A percentile compares a stretch with the other conserved stretches of the same genome.
Conservation (phyloP, 768 basidiomycete genomes). For the Cystofilobasidium ferigula region DNA sequence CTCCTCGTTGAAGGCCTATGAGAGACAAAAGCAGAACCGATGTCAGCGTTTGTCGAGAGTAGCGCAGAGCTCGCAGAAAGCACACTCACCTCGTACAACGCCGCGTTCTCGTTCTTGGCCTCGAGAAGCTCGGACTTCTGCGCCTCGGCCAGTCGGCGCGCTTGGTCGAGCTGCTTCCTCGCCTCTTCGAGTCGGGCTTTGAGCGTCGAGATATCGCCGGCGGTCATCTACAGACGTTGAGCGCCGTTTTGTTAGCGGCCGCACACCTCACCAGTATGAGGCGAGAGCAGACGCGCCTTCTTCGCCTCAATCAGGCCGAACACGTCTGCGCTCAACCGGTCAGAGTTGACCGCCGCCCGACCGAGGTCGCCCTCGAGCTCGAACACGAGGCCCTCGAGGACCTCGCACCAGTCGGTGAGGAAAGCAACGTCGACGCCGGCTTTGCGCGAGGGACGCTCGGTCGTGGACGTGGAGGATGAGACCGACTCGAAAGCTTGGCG, state of each 20-base stretch:
- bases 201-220: background rate
- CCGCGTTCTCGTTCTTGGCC: constrained; percentile 24
- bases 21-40: background rate
- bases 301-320: background rate
- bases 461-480: background rate
- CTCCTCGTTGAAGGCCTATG: constrained; percentile 25
- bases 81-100: constrained; percentile 16
- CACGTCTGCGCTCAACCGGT: constrained; percentile 4
- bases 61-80: background rate
- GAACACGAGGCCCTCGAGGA: constrained; percentile 17
- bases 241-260: background rate
- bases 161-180: constrained; percentile 14
- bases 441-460: background rate
- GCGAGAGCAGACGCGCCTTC: background rate
- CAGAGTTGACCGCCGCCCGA: constrained; percentile 2
- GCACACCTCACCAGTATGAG: too few species aligned
- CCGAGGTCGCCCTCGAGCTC: constrained; percentile 13
- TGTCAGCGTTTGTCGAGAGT: background rate
- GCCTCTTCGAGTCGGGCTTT: constrained; percentile 11
- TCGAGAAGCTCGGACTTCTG: constrained; percentile 23
- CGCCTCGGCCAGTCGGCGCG: background rate
- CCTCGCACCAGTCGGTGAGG: constrained; percentile 20
- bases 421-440: constrained; percentile 20
- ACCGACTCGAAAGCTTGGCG: background rate
- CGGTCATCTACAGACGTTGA: background rate